A percentile compares a stretch with the other conserved stretches of the same genome.
These are phyloP conservation scores for Fusarium sp. DNA, from an alignment of 2,329 filamentous ascomycete species.

Conservation along the genomic window DNA sequence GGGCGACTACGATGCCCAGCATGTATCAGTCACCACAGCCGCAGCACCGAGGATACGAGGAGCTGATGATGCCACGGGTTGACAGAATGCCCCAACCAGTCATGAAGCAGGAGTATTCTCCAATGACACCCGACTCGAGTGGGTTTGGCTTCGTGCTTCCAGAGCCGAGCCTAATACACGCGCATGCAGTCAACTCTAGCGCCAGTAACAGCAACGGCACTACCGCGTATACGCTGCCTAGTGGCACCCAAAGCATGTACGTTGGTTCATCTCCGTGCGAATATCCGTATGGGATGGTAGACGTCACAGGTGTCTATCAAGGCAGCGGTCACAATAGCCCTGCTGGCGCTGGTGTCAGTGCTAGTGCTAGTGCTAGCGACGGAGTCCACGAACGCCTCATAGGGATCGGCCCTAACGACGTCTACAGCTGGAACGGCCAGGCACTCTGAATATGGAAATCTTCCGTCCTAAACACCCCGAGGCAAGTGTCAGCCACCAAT, in stretches of 20 bases:
- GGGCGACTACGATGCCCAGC: conserved; percentile 34
- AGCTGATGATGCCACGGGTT: conserved; percentile 36
- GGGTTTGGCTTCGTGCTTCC: conserved; percentile 36
- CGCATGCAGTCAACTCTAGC: conserved; percentile 20
- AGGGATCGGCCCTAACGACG: conserved; percentile 20
- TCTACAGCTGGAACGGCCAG: conserved; percentile 35
- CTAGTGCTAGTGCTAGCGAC: conserved; percentile 8
- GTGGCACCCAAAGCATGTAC: conserved; percentile 36
- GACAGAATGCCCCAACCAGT: conserved; percentile 35
- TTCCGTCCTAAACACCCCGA: not conserved
- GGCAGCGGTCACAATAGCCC: conserved; percentile 18
- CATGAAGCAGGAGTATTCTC: conserved; percentile 37
- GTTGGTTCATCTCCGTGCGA: conserved; percentile 30
- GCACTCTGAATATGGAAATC: conserved; percentile 24
- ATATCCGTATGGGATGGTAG: conserved; percentile 42
- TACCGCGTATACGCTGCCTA: conserved; percentile 32
- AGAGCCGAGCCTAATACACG: conserved; percentile 33
- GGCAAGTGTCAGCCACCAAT: conserved; percentile 9
- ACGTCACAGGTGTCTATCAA: conserved; percentile 44
- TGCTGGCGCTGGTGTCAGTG: not conserved
- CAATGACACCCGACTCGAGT: conserved; percentile 37
- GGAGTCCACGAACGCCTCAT: conserved; percentile 38
- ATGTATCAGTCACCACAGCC: conserved; percentile 37
- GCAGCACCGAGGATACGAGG: conserved; percentile 31
- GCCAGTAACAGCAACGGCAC: conserved; percentile 16